Conservation (phyloP, 345 rosid genomes). For the Turnera subulata region DNA sequence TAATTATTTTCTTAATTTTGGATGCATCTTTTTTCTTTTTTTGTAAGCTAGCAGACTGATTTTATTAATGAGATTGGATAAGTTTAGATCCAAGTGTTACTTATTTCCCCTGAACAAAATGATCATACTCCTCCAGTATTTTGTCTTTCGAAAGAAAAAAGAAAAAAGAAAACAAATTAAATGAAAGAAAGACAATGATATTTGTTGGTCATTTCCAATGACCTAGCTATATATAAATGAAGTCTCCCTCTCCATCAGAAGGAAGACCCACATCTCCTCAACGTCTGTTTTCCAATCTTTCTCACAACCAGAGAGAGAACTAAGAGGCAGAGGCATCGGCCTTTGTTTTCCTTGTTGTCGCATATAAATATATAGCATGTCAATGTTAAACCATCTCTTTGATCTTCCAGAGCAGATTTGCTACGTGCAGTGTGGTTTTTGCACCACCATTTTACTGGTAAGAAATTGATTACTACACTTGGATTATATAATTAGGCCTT, state of each 20-base stretch:
- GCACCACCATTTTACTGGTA: constrained; percentile 91
- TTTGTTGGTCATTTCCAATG: constrained; percentile 1
- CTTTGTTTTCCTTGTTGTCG: no score
- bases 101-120: no score
- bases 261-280: constrained; percentile 17
- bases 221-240: no score
- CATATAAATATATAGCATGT: constrained; percentile 27
- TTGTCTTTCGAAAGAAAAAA: constrained; percentile 21
- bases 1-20: no score
- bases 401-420: constrained; percentile 91
- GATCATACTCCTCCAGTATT: background rate
- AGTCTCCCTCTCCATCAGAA: constrained; percentile 4
- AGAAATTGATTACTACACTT: background rate
- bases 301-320: background rate
- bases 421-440: constrained; percentile 93
- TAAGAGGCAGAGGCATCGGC: no score
- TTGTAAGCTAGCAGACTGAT: no score
- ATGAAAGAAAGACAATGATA: background rate
- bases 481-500: background rate
- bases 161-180: constrained; percentile 17
- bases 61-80: no score
- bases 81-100: background rate
- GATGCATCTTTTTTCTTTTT: no score
- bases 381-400: constrained; percentile 53
- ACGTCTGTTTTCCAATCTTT: constrained; percentile 5